These are phyloP conservation scores for Uronychia setigera DNA, from an alignment of 73 alveolate species.

Conservation along the genomic window DNA sequence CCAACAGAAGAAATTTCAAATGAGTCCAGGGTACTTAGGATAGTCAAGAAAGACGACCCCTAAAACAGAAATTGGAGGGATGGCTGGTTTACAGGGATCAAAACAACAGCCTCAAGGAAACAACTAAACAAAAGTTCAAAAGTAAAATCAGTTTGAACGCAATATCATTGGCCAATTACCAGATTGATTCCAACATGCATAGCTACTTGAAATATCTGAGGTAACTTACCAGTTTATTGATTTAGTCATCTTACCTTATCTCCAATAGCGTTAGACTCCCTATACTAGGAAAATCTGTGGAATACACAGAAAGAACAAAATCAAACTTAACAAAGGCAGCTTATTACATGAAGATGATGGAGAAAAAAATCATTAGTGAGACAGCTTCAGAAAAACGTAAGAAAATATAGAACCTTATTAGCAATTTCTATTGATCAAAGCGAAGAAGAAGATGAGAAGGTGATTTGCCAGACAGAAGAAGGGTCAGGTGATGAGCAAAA, in stretches of 20 bases:
- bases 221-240: constrained; percentile 34
- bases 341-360: constrained; percentile 24
- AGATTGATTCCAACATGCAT: constrained; percentile 40
- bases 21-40: neutral
- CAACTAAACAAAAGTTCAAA: constrained; percentile 8
- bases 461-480: neutral
- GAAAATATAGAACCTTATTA: neutral
- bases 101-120: neutral
- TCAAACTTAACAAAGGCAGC: constrained; percentile 41
- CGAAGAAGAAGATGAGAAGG: constrained; percentile 16
- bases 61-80: constrained; percentile 1
- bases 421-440: neutral
- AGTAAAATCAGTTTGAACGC: constrained; percentile 50
- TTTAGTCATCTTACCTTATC: constrained; percentile 44
- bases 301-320: constrained; percentile 29
- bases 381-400: neutral
- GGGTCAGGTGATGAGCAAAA: neutral
- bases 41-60: neutral
- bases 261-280: constrained; percentile 52
- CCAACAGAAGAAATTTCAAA: neutral
- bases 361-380: constrained; percentile 1
- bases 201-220: constrained; percentile 55
- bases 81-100: no score
- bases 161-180: constrained; percentile 51
- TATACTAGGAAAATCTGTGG: constrained; percentile 41